Percentiles rank a stretch among this genome's conserved stretches.
These are phyloP conservation scores for Moniliophthora roreri DNA, from an alignment of 1,284 basidiomycete genomes.

Conservation along the genomic window DNA sequence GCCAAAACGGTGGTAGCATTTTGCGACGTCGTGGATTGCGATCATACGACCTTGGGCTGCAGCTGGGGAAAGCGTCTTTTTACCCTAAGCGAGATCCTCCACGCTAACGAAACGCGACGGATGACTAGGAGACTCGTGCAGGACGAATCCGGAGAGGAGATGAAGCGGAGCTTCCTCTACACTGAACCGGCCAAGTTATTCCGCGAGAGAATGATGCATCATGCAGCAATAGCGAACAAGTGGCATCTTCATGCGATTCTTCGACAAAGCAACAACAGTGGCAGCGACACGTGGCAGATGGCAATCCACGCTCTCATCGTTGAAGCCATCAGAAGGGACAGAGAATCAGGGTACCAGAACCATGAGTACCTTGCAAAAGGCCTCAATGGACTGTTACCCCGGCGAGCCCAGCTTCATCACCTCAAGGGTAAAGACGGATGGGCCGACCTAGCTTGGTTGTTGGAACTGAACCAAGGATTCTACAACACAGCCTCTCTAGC, in stretches of 20 bases:
- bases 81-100: slow-evolving; percentile 24
- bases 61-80: slow-evolving; percentile 23
- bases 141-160: not conserved
- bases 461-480: slow-evolving; percentile 28
- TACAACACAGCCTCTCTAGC: slow-evolving; percentile 25
- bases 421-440: slow-evolving; percentile 22
- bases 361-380: slow-evolving; percentile 23
- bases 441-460: slow-evolving; percentile 25
- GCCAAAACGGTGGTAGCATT: slow-evolving; percentile 22
- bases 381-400: slow-evolving; percentile 25
- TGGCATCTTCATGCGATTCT: slow-evolving; percentile 27
- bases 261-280: slow-evolving; percentile 21
- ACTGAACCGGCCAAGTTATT: slow-evolving; percentile 16
- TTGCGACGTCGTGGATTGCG: slow-evolving; percentile 21
- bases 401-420: slow-evolving; percentile 21
- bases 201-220: slow-evolving; percentile 16
- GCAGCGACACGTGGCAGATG: slow-evolving; percentile 22
- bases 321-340: slow-evolving; percentile 23
- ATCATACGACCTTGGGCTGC: slow-evolving; percentile 21
- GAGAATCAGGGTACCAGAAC: slow-evolving; percentile 13
- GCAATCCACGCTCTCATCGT: slow-evolving; percentile 26
- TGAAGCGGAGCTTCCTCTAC: not conserved
- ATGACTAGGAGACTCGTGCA: slow-evolving; percentile 13
- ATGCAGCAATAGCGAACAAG: slow-evolving; percentile 16
- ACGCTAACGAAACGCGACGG: slow-evolving; percentile 16